phyloP scores from a whole-genome alignment of 352 stramenopile species.

The Pythium coloratum region DNA sequence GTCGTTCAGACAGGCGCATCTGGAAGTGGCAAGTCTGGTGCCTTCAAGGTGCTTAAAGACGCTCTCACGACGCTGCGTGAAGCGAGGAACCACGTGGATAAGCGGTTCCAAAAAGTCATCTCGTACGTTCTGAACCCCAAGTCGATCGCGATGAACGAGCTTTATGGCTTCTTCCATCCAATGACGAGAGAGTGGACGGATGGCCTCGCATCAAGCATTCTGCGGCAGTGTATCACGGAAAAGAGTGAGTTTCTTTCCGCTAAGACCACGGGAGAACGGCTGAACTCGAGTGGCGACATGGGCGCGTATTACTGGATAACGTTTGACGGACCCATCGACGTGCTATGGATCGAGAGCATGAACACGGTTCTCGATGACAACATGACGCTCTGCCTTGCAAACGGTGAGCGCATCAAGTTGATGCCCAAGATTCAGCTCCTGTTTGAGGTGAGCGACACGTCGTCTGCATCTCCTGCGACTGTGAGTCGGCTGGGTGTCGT shows the following conservation, averaged over 20 bases:
- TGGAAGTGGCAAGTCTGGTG: slow-evolving; percentile 73
- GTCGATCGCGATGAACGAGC: slow-evolving; percentile 70
- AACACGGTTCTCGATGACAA: slow-evolving; percentile 92
- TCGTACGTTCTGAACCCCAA: slow-evolving; percentile 81
- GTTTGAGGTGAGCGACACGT: slow-evolving; percentile 92
- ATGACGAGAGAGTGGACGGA: slow-evolving; percentile 84
- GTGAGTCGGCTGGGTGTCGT: slow-evolving; percentile 91
- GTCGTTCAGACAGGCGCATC: slow-evolving; percentile 76
- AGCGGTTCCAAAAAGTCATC: slow-evolving; percentile 55
- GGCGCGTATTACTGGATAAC: slow-evolving; percentile 80
- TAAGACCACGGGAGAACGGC: slow-evolving; percentile 17
- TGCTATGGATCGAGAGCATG: slow-evolving; percentile 86
- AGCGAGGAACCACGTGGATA: slow-evolving; percentile 41
- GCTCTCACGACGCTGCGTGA: slow-evolving; percentile 55
- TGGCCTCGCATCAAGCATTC: slow-evolving; percentile 69
- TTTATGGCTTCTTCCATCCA: slow-evolving; percentile 88
- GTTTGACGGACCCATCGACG: slow-evolving; percentile 82
- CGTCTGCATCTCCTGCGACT: slow-evolving; percentile 89
- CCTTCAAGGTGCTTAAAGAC: slow-evolving; percentile 44
- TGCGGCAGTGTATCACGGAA: slow-evolving; percentile 70
- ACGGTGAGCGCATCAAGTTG: slow-evolving; percentile 87
- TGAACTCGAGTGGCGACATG: slow-evolving; percentile 12
- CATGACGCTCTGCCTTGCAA: slow-evolving; percentile 88
- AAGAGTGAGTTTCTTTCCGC: slow-evolving; percentile 48
- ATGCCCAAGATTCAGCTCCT: slow-evolving; percentile 88